Evolutionary conservation across 768 basidiomycete species (phyloP), one percentile per base, ranked within the genome.

Genomic region (Mycena galericulata): DNA sequence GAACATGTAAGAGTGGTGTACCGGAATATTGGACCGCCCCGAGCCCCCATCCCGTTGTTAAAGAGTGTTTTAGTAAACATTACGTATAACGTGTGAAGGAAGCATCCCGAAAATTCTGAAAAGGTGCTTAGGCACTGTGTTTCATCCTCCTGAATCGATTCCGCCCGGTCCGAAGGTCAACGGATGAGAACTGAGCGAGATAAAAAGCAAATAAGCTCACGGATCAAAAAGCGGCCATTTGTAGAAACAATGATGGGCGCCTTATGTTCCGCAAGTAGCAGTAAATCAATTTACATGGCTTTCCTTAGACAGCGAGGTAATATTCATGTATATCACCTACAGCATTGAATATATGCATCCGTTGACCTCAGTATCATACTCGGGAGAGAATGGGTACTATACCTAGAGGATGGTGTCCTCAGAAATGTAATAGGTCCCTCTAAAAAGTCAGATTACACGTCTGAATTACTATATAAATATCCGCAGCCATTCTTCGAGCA

Each of bases 211-310:
- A n/a, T 26, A 49, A 24, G 5, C 47, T n/a, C n/a, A n/a, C n/a
- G n/a, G n/a, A 49, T 49, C 47, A 49, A 49, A 49, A 49, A 49
- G 18, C n/a, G 45, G 10, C 45, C 45, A 46, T n/a, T n/a, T n/a
- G n/a, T 11, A 46, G n/a, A 46, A 46, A 46, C 10, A 46, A 46
- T 8, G 45, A 20, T 20, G 11, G 7, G 45, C 45, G 22, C 45
- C 45, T 46, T 46, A 46, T 24, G 45, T n/a, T n/a, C n/a, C n/a
- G n/a, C n/a, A n/a, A n/a, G n/a, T n/a, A n/a, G n/a, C n/a, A n/a
- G n/a, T n/a, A n/a, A n/a, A n/a, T n/a, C n/a, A n/a, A n/a, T n/a
- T n/a, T n/a, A n/a, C n/a, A n/a, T n/a, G n/a, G n/a, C n/a, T n/a
- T n/a, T n/a, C n/a, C n/a, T n/a, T n/a, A n/a, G n/a, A n/a, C n/a